Conservation (phyloP, 805 yeast genomes). For the Schwanniomyces occidentalis region DNA sequence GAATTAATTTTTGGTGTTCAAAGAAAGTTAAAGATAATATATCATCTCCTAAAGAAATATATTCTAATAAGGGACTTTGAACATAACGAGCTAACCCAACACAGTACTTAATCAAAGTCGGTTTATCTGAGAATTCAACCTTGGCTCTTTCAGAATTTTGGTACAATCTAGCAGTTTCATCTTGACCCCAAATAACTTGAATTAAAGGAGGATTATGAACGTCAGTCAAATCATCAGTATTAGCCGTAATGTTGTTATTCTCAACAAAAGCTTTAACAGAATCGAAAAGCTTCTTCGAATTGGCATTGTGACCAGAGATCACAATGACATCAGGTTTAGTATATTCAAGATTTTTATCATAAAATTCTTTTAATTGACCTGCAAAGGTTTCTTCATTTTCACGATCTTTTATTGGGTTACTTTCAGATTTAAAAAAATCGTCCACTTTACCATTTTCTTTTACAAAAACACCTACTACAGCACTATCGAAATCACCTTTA, state of each 20-base stretch:
- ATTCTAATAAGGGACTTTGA: slow-evolving; percentile 92
- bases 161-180: slow-evolving; percentile 88
- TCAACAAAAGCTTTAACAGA: slow-evolving; percentile 57
- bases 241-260: slow-evolving; percentile 52
- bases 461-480: slow-evolving; percentile 77
- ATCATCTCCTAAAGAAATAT: slow-evolving; percentile 76
- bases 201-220: slow-evolving; percentile 52
- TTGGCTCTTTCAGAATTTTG: slow-evolving; percentile 76
- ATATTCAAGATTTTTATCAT: slow-evolving; percentile 55
- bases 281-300: slow-evolving; percentile 60
- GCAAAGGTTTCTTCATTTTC: slow-evolving; percentile 46
- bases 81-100: slow-evolving; percentile 88
- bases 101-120: slow-evolving; percentile 78
- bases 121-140: slow-evolving; percentile 80
- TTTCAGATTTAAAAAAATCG: slow-evolving; percentile 76
- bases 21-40: slow-evolving; percentile 66
- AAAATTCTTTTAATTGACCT: slow-evolving; percentile 67
- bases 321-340: slow-evolving; percentile 83
- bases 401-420: slow-evolving; percentile 55
- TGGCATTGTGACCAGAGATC: slow-evolving; percentile 82
- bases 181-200: slow-evolving; percentile 80
- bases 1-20: slow-evolving; percentile 69
- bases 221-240: slow-evolving; percentile 43
- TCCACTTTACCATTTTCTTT: slow-evolving; percentile 79
- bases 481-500: slow-evolving; percentile 80